A percentile compares a stretch with the other conserved stretches of the same genome.
Conservation (phyloP, 805 yeast genomes). For the Kluyveromyces starmeri region DNA sequence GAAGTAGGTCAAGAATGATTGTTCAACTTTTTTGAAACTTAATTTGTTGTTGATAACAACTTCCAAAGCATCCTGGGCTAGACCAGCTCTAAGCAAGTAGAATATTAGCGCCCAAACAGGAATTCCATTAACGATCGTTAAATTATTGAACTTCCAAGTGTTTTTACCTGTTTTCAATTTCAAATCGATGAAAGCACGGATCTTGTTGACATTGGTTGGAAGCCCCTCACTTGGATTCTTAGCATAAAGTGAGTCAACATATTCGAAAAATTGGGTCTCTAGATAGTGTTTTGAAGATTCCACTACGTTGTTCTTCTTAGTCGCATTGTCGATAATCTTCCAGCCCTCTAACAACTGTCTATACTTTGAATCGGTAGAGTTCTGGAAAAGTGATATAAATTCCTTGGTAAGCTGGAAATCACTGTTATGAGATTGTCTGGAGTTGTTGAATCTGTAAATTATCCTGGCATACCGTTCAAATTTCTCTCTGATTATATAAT, state of each 20-base stretch:
- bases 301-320: slow-evolving; percentile 34
- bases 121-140: slow-evolving; percentile 64
- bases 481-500: slow-evolving; percentile 37
- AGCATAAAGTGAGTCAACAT: slow-evolving; percentile 57
- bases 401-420: slow-evolving; percentile 51
- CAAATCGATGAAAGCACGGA: slow-evolving; percentile 50
- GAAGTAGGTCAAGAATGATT: slow-evolving; percentile 71
- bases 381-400: slow-evolving; percentile 50
- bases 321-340: slow-evolving; percentile 47
- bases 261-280: slow-evolving; percentile 69
- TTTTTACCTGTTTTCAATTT: slow-evolving; percentile 36
- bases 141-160: slow-evolving; percentile 43
- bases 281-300: slow-evolving; percentile 49
- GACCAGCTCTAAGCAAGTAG: slow-evolving; percentile 79
- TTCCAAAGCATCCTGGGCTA: slow-evolving; percentile 66
- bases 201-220: slow-evolving; percentile 65
- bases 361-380: slow-evolving; percentile 52
- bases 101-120: slow-evolving; percentile 95
- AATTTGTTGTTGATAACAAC: slow-evolving; percentile 55
- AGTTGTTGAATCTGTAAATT: slow-evolving; percentile 60
- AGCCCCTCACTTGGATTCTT: slow-evolving; percentile 54
- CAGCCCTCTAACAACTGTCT: slow-evolving; percentile 70
- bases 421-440: slow-evolving; percentile 40
- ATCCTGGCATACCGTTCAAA: slow-evolving; percentile 71
- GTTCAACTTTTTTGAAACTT: slow-evolving; percentile 76